Conservation (phyloP, 1,139 yeast species). For the Nakaseomyces nivariensis region DNA sequence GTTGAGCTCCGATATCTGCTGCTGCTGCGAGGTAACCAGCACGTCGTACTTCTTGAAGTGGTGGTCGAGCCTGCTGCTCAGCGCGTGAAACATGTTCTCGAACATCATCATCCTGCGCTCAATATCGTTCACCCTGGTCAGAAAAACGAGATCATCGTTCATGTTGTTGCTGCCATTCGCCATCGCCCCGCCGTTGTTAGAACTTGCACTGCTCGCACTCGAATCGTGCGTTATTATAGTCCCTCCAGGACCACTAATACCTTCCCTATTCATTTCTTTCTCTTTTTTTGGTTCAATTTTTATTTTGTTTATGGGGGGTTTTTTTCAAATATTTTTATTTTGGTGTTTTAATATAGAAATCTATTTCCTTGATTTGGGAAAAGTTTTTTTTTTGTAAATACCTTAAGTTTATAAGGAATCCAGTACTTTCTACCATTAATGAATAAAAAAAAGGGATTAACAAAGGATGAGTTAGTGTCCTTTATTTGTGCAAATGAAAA, state of each 20-base stretch:
- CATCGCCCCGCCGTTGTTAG: slow-evolving; percentile 1
- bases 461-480: too few species aligned
- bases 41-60: slow-evolving; percentile 27
- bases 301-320: too few species aligned
- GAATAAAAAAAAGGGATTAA: too few species aligned
- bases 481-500: too few species aligned
- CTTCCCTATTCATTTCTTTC: slow-evolving; percentile 1
- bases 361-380: too few species aligned
- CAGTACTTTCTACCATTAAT: too few species aligned
- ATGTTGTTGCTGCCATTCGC: slow-evolving; percentile 2
- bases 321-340: too few species aligned
- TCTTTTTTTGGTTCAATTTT: too few species aligned
- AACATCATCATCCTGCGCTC: slow-evolving; percentile 25
- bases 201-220: not conserved
- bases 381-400: too few species aligned
- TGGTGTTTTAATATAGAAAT: too few species aligned
- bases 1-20: slow-evolving; percentile 24
- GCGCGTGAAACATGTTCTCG: slow-evolving; percentile 25
- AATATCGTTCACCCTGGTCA: slow-evolving; percentile 19
- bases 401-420: too few species aligned
- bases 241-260: slow-evolving; percentile 3
- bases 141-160: slow-evolving; percentile 8
- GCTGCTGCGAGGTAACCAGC: slow-evolving; percentile 25
- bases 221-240: not conserved
- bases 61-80: slow-evolving; percentile 25